A percentile compares a stretch with the other conserved stretches of the same genome.
Conservation (phyloP, 192 early-diverging fungal species). For the Kappamyces sp. region DNA sequence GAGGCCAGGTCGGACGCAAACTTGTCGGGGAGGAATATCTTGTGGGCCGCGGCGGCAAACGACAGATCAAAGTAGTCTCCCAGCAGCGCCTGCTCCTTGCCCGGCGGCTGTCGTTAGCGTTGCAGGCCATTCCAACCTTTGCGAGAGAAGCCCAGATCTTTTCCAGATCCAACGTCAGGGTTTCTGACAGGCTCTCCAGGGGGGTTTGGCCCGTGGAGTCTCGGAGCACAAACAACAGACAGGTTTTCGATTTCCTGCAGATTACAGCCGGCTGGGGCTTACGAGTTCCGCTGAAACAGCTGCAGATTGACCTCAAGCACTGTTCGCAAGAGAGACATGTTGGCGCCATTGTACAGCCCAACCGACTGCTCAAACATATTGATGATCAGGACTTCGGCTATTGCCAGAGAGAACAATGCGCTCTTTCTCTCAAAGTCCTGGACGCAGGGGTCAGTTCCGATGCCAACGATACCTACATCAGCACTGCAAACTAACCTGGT, state of each 20-base stretch:
- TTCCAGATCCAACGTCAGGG: slow-evolving; percentile 75
- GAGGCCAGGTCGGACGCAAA: slow-evolving; percentile 68
- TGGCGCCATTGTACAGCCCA: slow-evolving; percentile 97
- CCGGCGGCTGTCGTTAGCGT: slow-evolving; percentile 75
- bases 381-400: slow-evolving; percentile 88
- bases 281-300: slow-evolving; percentile 72
- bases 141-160: slow-evolving; percentile 84
- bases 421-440: slow-evolving; percentile 96
- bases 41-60: slow-evolving; percentile 87
- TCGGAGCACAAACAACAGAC: slow-evolving; percentile 92
- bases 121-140: slow-evolving; percentile 49
- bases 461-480: no score
- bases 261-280: background rate
- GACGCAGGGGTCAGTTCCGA: no score
- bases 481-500: slow-evolving; percentile 55
- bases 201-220: slow-evolving; percentile 89
- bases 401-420: slow-evolving; percentile 94
- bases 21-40: slow-evolving; percentile 72
- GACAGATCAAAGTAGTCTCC: slow-evolving; percentile 87
- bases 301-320: slow-evolving; percentile 98
- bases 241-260: slow-evolving; percentile 76
- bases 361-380: slow-evolving; percentile 97
- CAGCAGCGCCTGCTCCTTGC: slow-evolving; percentile 67
- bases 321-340: slow-evolving; percentile 96
- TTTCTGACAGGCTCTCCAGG: slow-evolving; percentile 69